These are phyloP conservation scores for Salix purpurea DNA, from an alignment of 345 rosid genomes.

Conservation along the genomic window DNA sequence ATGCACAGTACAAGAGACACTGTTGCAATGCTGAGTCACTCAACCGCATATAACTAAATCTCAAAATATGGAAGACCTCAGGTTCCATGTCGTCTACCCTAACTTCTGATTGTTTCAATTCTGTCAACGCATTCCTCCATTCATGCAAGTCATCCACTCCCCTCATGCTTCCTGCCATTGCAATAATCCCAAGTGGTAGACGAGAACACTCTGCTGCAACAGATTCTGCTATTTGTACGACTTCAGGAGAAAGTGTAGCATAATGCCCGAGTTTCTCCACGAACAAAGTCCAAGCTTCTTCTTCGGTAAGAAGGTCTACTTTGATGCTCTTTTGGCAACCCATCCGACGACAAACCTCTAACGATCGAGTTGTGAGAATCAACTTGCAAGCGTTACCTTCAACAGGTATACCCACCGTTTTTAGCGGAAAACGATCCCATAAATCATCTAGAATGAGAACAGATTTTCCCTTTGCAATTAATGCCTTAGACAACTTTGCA, in stretches of 20 bases:
- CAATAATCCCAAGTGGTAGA: slow-evolving; percentile 16
- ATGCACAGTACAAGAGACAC: slow-evolving; percentile 25
- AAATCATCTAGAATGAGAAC: slow-evolving; percentile 10
- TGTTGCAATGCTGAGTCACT: slow-evolving; percentile 1
- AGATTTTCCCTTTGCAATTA: background rate
- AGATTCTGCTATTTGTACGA: background rate
- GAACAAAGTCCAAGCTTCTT: slow-evolving; percentile 3
- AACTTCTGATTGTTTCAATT: background rate
- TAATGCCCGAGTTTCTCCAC: background rate
- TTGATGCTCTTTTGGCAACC: background rate
- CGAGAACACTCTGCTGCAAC: slow-evolving; percentile 17
- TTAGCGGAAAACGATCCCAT: background rate
- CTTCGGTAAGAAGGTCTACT: background rate
- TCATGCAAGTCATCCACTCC: slow-evolving; percentile 6
- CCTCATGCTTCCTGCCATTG: slow-evolving; percentile 16
- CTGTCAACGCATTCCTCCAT: slow-evolving; percentile 13
- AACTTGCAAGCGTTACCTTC: slow-evolving; percentile 14
- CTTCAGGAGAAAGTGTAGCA: background rate
- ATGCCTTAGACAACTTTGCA: background rate
- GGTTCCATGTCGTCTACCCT: background rate
- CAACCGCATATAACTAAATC: slow-evolving; percentile 11
- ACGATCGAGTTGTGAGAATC: slow-evolving; percentile 21
- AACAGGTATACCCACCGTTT: background rate
- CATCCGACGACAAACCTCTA: slow-evolving; percentile 8
- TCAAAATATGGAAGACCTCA: background rate